phyloP scores from a whole-genome alignment of 208 protist species.

The Plasmodiophora brassicae region DNA sequence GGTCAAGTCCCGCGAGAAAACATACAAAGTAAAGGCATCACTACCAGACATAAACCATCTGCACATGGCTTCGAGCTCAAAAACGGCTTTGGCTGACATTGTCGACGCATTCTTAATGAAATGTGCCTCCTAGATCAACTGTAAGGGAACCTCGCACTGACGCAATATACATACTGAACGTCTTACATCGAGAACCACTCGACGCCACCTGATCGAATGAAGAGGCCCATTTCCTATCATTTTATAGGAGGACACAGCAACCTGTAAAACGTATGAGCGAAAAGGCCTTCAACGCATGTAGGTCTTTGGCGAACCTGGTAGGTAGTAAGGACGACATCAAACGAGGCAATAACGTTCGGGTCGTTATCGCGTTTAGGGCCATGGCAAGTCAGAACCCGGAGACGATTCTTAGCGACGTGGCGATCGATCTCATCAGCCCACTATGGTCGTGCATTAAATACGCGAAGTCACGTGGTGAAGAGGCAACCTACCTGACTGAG shows the following conservation, averaged over 20 bases:
- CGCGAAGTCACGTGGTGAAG: not conserved
- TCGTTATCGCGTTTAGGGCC: not conserved
- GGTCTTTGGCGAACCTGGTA: not conserved
- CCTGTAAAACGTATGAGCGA: not conserved
- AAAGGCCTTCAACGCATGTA: not conserved
- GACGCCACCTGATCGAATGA: not conserved
- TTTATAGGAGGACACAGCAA: not conserved
- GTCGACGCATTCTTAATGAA: not conserved
- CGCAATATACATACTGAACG: not conserved
- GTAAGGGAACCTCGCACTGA: not conserved
- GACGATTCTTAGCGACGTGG: not conserved
- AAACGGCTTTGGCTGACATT: not conserved
- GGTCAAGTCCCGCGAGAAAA: not conserved
- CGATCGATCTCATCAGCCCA: not conserved
- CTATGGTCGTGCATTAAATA: not conserved
- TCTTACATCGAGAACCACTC: constrained; percentile 2
- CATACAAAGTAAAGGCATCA: not conserved
- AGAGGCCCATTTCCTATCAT: not conserved
- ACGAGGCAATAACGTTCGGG: not conserved
- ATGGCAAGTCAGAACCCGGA: not conserved
- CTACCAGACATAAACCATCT: not conserved
- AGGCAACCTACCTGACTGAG: not conserved
- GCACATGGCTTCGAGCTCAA: not conserved
- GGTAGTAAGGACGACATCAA: constrained; percentile 3
- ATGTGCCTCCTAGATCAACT: constrained; percentile 20